Evolutionary conservation across 179 eudicot genomes (phyloP).

Genomic region (Camellia oleifera): DNA sequence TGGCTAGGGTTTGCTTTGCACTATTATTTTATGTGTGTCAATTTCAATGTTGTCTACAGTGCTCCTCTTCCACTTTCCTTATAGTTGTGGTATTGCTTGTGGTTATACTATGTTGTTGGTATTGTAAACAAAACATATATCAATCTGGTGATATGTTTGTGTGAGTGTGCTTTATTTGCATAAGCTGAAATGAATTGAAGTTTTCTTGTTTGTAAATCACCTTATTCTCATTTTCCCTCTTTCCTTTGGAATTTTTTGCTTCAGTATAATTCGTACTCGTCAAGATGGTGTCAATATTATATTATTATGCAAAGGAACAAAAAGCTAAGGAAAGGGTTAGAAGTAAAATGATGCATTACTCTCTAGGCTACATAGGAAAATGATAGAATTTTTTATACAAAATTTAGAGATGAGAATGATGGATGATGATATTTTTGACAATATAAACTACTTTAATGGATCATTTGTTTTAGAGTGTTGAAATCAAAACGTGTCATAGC

Average conservation of each 20-base stretch:
- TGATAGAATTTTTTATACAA: too few species aligned
- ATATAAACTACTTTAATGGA: too few species aligned
- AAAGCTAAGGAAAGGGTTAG: neutral
- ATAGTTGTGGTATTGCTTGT: neutral
- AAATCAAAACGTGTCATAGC: too few species aligned
- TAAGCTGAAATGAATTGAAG: neutral
- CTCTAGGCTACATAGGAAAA: too few species aligned
- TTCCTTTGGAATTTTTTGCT: neutral
- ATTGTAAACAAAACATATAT: neutral
- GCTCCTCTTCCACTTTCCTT: neutral
- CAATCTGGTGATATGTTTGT: neutral
- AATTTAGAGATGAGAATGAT: too few species aligned
- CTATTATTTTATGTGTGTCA: neutral
- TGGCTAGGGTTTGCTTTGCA: conserved; percentile 13
- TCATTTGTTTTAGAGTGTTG: too few species aligned
- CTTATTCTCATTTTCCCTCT: neutral
- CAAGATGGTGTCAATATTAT: neutral
- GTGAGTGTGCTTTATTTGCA: neutral
- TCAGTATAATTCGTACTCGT: neutral
- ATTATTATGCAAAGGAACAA: neutral
- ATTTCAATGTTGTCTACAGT: neutral
- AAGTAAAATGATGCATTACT: neutral
- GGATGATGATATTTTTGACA: too few species aligned
- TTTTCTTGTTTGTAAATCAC: neutral
- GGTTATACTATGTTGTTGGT: neutral